These are phyloP conservation scores for Boletus sp. DNA, from an alignment of 1,284 basidiomycete genomes.

Conservation along the genomic window DNA sequence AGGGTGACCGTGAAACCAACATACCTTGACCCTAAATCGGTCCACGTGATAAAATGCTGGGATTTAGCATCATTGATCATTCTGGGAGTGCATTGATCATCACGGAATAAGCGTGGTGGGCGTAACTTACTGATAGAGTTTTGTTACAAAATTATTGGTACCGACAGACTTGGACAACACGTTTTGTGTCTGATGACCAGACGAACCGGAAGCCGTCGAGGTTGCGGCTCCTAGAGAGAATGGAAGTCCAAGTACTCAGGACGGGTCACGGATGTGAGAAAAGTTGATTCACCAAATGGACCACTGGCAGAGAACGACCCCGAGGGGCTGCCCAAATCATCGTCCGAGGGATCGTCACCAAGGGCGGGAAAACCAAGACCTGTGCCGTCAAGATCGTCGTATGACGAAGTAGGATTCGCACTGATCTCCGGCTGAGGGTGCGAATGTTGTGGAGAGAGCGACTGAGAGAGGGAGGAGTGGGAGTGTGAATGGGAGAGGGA, in stretches of 20 bases:
- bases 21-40: slow-evolving; percentile 71
- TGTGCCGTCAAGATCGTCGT: slow-evolving; percentile 34
- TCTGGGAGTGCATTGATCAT: slow-evolving; percentile 41
- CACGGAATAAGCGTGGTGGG: slow-evolving; percentile 6
- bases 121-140: slow-evolving; percentile 76
- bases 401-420: slow-evolving; percentile 26
- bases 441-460: slow-evolving; percentile 30
- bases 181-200: slow-evolving; percentile 42
- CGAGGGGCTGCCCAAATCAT: slow-evolving; percentile 32
- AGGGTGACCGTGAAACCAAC: slow-evolving; percentile 1
- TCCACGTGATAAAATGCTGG: slow-evolving; percentile 77
- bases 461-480: slow-evolving; percentile 37
- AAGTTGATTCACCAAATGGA: slow-evolving; percentile 13
- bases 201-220: slow-evolving; percentile 19
- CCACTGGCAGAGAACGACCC: slow-evolving; percentile 20
- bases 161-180: slow-evolving; percentile 66
- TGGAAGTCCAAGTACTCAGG: background rate
- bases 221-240: slow-evolving; percentile 14
- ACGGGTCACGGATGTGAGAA: background rate
- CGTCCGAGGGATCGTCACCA: slow-evolving; percentile 34
- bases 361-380: slow-evolving; percentile 17
- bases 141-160: slow-evolving; percentile 83
- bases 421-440: slow-evolving; percentile 29
- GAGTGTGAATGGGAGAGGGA: slow-evolving; percentile 35
- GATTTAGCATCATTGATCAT: slow-evolving; percentile 84